Percentiles rank a stretch among this genome's conserved stretches.
phyloP scores from a whole-genome alignment of 1,139 yeast species.

The Debaryomyces coudertii region DNA sequence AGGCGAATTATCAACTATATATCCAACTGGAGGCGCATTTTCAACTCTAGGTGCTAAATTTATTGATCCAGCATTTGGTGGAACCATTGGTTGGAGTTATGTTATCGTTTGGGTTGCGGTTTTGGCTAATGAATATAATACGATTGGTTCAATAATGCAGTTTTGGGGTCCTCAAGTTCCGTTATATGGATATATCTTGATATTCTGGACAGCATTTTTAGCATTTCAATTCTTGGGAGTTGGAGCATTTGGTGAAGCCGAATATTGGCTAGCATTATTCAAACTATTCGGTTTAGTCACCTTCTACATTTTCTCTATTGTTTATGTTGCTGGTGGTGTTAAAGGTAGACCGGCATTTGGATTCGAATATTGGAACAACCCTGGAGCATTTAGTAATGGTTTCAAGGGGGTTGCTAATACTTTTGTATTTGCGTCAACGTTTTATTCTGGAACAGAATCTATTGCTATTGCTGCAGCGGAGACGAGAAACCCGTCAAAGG shows the following conservation, averaged over 20 bases:
- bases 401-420: conserved; percentile 71
- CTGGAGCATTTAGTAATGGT: conserved; percentile 55
- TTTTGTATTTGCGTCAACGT: conserved; percentile 69
- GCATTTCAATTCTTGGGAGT: conserved; percentile 62
- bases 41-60: conserved; percentile 55
- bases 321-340: conserved; percentile 71
- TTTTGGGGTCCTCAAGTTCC: conserved; percentile 67
- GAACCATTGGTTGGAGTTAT: conserved; percentile 65
- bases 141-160: conserved; percentile 54
- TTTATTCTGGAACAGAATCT: conserved; percentile 61
- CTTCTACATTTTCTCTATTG: conserved; percentile 58
- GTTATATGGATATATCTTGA: conserved; percentile 56
- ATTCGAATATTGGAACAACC: conserved; percentile 54
- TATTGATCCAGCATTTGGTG: conserved; percentile 62
- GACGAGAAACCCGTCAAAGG: conserved; percentile 55
- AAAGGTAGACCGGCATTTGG: conserved; percentile 55
- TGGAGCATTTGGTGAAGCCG: conserved; percentile 66
- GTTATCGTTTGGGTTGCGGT: conserved; percentile 65
- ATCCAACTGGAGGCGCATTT: conserved; percentile 58
- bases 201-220: conserved; percentile 58
- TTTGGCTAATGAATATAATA: conserved; percentile 60
- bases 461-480: conserved; percentile 62
- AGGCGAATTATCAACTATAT: conserved; percentile 58
- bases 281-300: conserved; percentile 60
- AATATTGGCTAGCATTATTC: conserved; percentile 62